These are phyloP conservation scores for Gilbertella persicaria DNA, from an alignment of 371 early-diverging fungal species.

Conservation along the genomic window DNA sequence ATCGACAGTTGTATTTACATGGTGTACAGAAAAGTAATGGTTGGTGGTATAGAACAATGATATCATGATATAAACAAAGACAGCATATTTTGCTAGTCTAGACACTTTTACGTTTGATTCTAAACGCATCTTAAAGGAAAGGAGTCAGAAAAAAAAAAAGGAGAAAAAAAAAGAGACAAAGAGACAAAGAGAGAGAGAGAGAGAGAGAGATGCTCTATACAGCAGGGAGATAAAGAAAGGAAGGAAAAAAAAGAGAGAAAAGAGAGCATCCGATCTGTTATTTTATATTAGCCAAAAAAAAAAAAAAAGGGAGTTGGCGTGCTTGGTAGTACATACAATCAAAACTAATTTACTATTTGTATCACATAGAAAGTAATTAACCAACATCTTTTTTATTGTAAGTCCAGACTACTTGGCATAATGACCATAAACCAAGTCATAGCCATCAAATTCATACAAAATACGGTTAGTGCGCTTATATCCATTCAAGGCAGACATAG, in stretches of 20 bases:
- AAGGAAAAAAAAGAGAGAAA: constrained; percentile 1
- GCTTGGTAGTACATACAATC: neutral
- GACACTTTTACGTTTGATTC: constrained; percentile 26
- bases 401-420: constrained; percentile 48
- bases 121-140: constrained; percentile 25
- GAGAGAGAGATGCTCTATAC: neutral
- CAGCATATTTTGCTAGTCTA: constrained; percentile 24
- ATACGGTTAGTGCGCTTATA: constrained; percentile 70
- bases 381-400: neutral
- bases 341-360: neutral
- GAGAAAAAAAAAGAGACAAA: too few relatives aligned
- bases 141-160: constrained; percentile 4
- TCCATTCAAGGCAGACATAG: constrained; percentile 51
- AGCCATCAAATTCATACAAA: constrained; percentile 78
- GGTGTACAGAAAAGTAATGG: constrained; percentile 23
- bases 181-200: neutral
- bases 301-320: neutral
- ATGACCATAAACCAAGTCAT: constrained; percentile 74
- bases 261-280: neutral
- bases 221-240: neutral
- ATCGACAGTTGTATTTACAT: constrained; percentile 3
- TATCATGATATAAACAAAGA: constrained; percentile 16
- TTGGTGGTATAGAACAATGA: constrained; percentile 24
- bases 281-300: neutral
- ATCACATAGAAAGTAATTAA: too few relatives aligned